These are phyloP conservation scores for Backusella tarrabulga DNA, from an alignment of 192 early-diverging fungal species.

Conservation along the genomic window DNA sequence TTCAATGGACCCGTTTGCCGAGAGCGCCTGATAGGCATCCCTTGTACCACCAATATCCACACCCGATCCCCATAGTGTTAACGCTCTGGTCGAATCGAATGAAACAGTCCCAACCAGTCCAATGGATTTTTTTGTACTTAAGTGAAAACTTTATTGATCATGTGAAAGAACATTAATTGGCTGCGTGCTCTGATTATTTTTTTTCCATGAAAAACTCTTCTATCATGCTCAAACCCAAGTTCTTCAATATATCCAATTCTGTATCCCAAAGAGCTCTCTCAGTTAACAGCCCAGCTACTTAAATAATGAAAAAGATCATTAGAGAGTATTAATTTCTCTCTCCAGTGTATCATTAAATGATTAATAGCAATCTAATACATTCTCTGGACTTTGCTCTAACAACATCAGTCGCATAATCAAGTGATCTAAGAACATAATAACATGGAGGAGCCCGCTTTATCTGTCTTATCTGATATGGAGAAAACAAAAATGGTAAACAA, in stretches of 20 bases:
- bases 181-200: no score
- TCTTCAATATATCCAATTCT: background rate
- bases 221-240: no score
- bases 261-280: background rate
- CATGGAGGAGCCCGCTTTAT: background rate
- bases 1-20: constrained; percentile 7
- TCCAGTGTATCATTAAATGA: background rate
- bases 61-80: constrained; percentile 34
- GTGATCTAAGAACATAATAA: no score
- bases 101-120: constrained; percentile 29
- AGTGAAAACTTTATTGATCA: no score
- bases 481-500: background rate
- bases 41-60: background rate
- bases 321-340: background rate
- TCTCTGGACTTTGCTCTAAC: background rate
- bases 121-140: background rate
- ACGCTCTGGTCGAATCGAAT: constrained; percentile 26
- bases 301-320: background rate
- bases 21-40: constrained; percentile 22
- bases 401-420: background rate
- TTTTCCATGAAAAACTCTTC: no score
- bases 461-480: background rate
- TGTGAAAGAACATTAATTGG: no score
- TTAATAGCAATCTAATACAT: background rate
- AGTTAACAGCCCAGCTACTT: background rate